Conservation (phyloP, 345 rosid genomes). For the Eucalyptus sideroxylon region DNA sequence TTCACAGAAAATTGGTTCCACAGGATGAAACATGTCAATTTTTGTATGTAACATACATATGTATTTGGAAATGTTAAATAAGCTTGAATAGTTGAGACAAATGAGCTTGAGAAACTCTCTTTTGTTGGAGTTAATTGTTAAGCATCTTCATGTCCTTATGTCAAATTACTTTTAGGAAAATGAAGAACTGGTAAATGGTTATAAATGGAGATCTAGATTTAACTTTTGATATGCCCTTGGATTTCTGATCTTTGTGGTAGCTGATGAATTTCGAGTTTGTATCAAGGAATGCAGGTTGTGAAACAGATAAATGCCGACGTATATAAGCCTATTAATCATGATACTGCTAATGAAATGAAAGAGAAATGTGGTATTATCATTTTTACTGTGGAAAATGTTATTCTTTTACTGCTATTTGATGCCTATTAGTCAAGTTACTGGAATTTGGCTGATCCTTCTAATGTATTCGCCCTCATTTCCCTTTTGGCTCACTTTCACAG, state of each 20-base stretch:
- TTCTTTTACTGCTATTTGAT: neutral
- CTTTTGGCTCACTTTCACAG: neutral
- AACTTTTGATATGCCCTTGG: neutral
- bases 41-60: neutral
- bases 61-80: neutral
- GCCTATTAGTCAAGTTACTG: neutral
- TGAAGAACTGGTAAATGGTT: neutral
- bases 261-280: neutral
- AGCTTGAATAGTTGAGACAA: neutral
- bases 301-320: neutral
- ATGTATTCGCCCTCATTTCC: neutral
- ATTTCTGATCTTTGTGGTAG: neutral
- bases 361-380: neutral
- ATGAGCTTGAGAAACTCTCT: neutral
- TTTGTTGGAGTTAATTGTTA: neutral
- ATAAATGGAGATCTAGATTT: neutral
- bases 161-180: neutral
- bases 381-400: neutral
- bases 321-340: neutral
- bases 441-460: neutral
- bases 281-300: neutral
- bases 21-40: neutral
- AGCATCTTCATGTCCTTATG: neutral
- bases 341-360: neutral
- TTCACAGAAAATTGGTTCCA: neutral